Evolutionary conservation across 306 rosid genomes (phyloP).

Genomic region (Erythrophleum fordii): DNA sequence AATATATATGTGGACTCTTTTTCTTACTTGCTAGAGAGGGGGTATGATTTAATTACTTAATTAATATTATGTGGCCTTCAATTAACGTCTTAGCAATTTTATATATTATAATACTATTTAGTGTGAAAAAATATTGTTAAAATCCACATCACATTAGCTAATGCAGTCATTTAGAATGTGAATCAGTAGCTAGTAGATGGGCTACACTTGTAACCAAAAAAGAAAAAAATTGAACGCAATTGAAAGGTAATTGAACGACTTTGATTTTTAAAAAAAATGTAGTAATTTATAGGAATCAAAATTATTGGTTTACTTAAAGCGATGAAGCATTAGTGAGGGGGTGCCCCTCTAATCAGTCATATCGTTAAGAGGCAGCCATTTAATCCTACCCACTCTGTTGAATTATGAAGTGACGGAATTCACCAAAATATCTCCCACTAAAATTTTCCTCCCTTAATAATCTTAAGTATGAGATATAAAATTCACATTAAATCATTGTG

Average conservation of each 20-base stretch:
- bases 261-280: background rate
- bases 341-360: background rate
- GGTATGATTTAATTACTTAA: background rate
- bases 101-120: too few species aligned
- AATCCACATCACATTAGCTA: background rate
- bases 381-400: too few species aligned
- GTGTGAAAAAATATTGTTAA: background rate
- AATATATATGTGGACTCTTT: background rate
- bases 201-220: background rate
- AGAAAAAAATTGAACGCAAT: background rate
- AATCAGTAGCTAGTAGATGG: background rate
- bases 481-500: background rate
- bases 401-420: background rate
- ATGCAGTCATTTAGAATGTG: background rate
- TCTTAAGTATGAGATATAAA: background rate
- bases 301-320: background rate
- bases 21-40: background rate
- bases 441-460: background rate
- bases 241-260: too few species aligned
- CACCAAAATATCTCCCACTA: background rate
- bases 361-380: background rate
- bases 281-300: background rate
- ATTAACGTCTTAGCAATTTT: background rate
- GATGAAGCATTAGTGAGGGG: background rate
- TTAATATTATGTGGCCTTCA: background rate